phyloP scores from a whole-genome alignment of 2,329 filamentous ascomycete genomes.

The Venturia aucupariae region DNA sequence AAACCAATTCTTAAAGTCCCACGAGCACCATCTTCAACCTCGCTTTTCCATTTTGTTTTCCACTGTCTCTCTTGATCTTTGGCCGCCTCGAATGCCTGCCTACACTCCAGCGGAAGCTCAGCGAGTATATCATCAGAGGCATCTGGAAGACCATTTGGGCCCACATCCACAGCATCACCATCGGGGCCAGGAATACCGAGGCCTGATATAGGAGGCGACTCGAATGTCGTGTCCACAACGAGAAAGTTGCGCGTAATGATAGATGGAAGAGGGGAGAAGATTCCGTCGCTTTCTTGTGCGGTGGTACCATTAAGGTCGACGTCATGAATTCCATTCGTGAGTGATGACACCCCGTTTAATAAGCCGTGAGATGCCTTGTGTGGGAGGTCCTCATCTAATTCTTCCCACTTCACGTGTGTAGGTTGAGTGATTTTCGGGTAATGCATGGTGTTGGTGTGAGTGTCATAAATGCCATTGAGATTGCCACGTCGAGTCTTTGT shows the following conservation, averaged over 20 bases:
- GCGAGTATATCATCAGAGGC: conserved; percentile 57
- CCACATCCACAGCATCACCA: conserved; percentile 39
- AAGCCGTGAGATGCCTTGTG: neutral
- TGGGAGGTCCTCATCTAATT: conserved; percentile 20
- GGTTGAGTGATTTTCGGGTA: conserved; percentile 85
- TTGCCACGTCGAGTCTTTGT: conserved; percentile 59
- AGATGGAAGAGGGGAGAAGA: conserved; percentile 47
- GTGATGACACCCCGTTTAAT: conserved; percentile 21
- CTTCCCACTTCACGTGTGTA: conserved; percentile 72
- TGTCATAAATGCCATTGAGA: conserved; percentile 73
- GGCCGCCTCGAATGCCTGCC: conserved; percentile 61
- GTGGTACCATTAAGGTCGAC: conserved; percentile 15
- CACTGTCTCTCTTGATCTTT: conserved; percentile 57
- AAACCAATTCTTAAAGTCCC: conserved; percentile 39
- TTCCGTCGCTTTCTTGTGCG: conserved; percentile 21
- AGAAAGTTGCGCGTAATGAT: conserved; percentile 53
- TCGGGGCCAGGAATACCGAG: conserved; percentile 52
- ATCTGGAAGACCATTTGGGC: conserved; percentile 49
- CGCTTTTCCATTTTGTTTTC: conserved; percentile 65
- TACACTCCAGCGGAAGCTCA: conserved; percentile 60
- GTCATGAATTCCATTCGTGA: conserved; percentile 25
- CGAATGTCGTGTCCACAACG: conserved; percentile 52
- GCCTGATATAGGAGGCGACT: conserved; percentile 48
- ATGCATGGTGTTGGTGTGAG: conserved; percentile 87
- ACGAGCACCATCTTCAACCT: conserved; percentile 47